Evolutionary conservation across 495 filamentous ascomycete genomes (phyloP).

Genomic region (Poronia punctata): DNA sequence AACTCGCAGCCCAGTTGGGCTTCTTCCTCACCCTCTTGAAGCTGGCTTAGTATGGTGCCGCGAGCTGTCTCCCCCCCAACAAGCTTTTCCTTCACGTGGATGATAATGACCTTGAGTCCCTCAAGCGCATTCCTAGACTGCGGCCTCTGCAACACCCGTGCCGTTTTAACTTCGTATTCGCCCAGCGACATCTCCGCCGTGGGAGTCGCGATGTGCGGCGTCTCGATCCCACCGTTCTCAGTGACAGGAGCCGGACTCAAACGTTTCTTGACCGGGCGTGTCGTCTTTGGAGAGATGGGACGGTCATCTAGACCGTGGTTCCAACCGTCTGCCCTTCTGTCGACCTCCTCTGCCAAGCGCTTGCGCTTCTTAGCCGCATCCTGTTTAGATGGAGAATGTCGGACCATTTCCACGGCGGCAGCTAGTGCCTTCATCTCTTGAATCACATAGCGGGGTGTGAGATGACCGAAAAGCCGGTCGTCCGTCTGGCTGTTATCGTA

Average conservation of each 20-base stretch:
- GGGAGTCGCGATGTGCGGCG: constrained; percentile 29
- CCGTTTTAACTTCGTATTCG: constrained; percentile 21
- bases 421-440: constrained; percentile 71
- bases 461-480: constrained; percentile 75
- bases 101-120: constrained; percentile 62
- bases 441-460: constrained; percentile 73
- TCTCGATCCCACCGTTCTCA: constrained; percentile 14
- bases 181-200: constrained; percentile 30
- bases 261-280: constrained; percentile 15
- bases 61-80: constrained; percentile 52
- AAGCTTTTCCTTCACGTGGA: constrained; percentile 74
- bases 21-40: constrained; percentile 53
- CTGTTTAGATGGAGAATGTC: constrained; percentile 18
- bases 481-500: constrained; percentile 73
- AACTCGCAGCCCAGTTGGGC: constrained; percentile 72
- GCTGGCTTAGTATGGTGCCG: constrained; percentile 60
- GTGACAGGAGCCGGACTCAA: constrained; percentile 3
- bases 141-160: background rate
- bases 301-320: constrained; percentile 18
- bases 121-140: constrained; percentile 26
- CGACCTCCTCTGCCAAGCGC: constrained; percentile 18
- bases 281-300: constrained; percentile 35
- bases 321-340: constrained; percentile 5
- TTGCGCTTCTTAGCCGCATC: constrained; percentile 37
- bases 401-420: constrained; percentile 47